Percentiles rank a stretch among this genome's conserved stretches.
phyloP scores from a whole-genome alignment of 1,139 yeast species.

The Suhomyces maxii region DNA sequence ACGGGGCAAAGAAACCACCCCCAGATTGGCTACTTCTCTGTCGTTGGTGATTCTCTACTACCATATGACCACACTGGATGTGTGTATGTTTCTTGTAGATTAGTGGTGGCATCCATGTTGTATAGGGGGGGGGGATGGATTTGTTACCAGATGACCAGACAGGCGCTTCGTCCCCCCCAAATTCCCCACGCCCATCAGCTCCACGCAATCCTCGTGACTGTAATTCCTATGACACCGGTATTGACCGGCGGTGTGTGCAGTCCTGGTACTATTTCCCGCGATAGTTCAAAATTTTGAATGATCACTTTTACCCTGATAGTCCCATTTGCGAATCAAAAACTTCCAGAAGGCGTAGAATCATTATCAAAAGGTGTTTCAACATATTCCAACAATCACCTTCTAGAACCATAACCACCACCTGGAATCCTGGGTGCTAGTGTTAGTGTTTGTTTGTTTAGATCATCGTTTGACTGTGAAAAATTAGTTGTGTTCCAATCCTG shows the following conservation, averaged over 20 bases:
- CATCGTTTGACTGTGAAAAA: too few species aligned
- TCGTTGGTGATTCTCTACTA: too few species aligned
- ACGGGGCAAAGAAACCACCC: too few species aligned
- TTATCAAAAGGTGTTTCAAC: too few species aligned
- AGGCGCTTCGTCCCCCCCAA: background rate
- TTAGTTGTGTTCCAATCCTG: too few species aligned
- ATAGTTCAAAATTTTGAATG: slow-evolving; percentile 11
- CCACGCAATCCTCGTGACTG: background rate
- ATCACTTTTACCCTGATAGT: slow-evolving; percentile 9
- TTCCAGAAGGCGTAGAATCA: background rate
- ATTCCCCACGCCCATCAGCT: background rate
- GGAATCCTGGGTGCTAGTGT: too few species aligned
- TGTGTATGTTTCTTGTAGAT: too few species aligned
- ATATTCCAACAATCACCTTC: too few species aligned
- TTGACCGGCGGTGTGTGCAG: slow-evolving; percentile 4
- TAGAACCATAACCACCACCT: background rate
- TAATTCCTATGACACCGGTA: background rate
- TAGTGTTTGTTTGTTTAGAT: too few species aligned
- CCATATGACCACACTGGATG: too few species aligned
- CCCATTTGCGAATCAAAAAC: slow-evolving; percentile 1
- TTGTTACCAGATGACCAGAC: background rate
- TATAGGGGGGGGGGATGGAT: background rate
- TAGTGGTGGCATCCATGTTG: too few species aligned
- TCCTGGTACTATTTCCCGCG: slow-evolving; percentile 1
- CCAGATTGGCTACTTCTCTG: too few species aligned